Percentiles rank a stretch among this genome's conserved stretches.
phyloP scores from a whole-genome alignment of 2,329 filamentous ascomycete species.

The Fusarium temperatum region DNA sequence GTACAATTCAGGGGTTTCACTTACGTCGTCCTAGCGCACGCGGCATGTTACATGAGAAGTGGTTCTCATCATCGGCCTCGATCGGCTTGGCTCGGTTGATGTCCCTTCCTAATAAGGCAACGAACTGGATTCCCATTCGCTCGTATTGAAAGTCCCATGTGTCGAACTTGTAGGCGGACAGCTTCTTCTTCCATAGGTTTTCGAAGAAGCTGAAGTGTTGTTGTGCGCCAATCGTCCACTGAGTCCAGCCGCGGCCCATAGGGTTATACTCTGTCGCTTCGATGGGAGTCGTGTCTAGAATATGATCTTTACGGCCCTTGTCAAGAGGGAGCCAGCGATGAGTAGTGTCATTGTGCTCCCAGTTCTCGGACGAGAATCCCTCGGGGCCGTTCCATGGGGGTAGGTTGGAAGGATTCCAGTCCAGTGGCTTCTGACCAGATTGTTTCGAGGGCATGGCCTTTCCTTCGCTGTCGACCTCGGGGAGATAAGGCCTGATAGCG shows the following conservation, averaged over 20 bases:
- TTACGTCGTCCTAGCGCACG: conserved; percentile 50
- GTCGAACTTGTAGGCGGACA: conserved; percentile 59
- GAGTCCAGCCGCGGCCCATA: conserved; percentile 54
- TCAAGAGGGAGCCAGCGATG: conserved; percentile 62
- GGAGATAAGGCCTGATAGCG: conserved; percentile 62
- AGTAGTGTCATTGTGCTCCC: conserved; percentile 49
- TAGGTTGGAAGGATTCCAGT: conserved; percentile 53
- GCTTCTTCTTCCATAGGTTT: conserved; percentile 57
- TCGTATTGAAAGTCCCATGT: conserved; percentile 59
- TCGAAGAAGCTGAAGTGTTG: conserved; percentile 59
- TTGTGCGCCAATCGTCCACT: conserved; percentile 62
- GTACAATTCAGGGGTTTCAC: neutral
- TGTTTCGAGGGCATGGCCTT: conserved; percentile 39
- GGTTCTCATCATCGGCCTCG: conserved; percentile 56
- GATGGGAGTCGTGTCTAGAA: conserved; percentile 57
- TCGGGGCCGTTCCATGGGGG: conserved; percentile 46
- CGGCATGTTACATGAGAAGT: conserved; percentile 52
- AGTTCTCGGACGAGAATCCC: conserved; percentile 44
- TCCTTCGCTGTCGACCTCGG: conserved; percentile 49
- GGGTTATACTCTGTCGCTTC: conserved; percentile 57
- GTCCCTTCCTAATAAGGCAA: conserved; percentile 62
- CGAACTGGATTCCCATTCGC: conserved; percentile 63
- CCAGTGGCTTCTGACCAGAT: conserved; percentile 19
- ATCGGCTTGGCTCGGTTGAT: conserved; percentile 59
- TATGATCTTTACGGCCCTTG: conserved; percentile 44